phyloP scores from a whole-genome alignment of 441 rosid species.

The Metrosideros polymorpha region DNA sequence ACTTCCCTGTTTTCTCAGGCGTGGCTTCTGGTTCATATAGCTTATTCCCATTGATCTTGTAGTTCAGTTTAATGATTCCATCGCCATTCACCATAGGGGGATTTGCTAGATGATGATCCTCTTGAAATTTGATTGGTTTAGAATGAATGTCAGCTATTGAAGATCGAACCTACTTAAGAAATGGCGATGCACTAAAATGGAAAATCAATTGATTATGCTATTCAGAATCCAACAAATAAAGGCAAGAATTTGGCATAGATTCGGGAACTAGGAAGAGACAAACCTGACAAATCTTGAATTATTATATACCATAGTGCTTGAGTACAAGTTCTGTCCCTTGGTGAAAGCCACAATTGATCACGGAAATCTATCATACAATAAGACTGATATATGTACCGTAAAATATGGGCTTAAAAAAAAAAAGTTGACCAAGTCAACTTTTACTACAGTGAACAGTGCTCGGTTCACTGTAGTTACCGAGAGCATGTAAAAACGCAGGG shows the following conservation, averaged over 20 bases:
- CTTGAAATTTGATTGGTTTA: background rate
- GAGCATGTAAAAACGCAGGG: too few species aligned
- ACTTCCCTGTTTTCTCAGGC: conserved; percentile 19
- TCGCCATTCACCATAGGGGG: background rate
- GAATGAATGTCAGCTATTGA: background rate
- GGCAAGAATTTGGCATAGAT: background rate
- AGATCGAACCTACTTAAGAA: background rate
- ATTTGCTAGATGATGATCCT: background rate
- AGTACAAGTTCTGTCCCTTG: background rate
- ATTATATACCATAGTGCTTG: conserved; percentile 29
- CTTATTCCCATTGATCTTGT: background rate
- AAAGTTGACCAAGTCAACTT: background rate
- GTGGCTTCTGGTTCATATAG: background rate
- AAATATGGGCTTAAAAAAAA: too few species aligned
- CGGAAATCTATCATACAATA: conserved; percentile 9
- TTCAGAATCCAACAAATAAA: background rate
- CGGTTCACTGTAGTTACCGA: too few species aligned
- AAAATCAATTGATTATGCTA: background rate
- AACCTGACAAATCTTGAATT: conserved; percentile 75
- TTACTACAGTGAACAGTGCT: too few species aligned
- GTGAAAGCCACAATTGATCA: background rate
- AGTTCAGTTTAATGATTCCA: background rate
- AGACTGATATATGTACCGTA: background rate
- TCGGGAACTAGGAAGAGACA: conserved; percentile 1
- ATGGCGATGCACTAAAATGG: background rate